A percentile compares a stretch with the other conserved stretches of the same genome.
Conservation (phyloP, 108 stramenopile species). For the Nannochloropsis salina region DNA sequence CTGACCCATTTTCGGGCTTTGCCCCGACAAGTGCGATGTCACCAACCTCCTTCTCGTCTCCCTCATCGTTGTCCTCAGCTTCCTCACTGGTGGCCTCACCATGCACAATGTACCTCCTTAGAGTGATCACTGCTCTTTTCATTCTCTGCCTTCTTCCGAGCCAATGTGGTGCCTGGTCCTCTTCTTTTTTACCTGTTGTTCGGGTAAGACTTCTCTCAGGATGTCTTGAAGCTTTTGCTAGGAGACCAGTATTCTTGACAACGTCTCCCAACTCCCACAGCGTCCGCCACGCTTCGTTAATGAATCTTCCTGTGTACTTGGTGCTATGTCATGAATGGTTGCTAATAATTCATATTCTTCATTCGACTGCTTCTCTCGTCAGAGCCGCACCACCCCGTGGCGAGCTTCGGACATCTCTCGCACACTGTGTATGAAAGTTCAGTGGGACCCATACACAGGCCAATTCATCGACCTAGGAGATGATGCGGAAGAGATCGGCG, state of each 20-base stretch:
- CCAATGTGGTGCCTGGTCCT: not conserved
- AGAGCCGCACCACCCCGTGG: too few species aligned
- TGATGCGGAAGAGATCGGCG: not conserved
- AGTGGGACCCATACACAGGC: not conserved
- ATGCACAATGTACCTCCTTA: not conserved
- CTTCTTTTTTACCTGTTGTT: not conserved
- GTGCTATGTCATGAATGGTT: too few species aligned
- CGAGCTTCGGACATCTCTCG: too few species aligned
- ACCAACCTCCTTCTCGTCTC: not conserved
- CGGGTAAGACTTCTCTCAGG: not conserved
- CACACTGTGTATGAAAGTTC: not conserved
- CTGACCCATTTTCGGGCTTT: too few species aligned
- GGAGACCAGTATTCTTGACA: too few species aligned
- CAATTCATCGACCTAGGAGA: not conserved
- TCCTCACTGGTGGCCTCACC: not conserved
- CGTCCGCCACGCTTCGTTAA: too few species aligned
- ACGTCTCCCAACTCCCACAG: too few species aligned
- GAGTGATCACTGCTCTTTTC: not conserved
- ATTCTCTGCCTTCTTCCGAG: not conserved
- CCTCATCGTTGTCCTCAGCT: not conserved
- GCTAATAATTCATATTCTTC: too few species aligned
- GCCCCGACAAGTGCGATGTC: too few species aligned
- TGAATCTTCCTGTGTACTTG: too few species aligned
- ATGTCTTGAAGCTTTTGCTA: too few species aligned
- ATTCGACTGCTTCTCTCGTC: too few species aligned